Evolutionary conservation across 2,329 filamentous ascomycete species (phyloP).

Genomic region (Orbilia javanica): DNA sequence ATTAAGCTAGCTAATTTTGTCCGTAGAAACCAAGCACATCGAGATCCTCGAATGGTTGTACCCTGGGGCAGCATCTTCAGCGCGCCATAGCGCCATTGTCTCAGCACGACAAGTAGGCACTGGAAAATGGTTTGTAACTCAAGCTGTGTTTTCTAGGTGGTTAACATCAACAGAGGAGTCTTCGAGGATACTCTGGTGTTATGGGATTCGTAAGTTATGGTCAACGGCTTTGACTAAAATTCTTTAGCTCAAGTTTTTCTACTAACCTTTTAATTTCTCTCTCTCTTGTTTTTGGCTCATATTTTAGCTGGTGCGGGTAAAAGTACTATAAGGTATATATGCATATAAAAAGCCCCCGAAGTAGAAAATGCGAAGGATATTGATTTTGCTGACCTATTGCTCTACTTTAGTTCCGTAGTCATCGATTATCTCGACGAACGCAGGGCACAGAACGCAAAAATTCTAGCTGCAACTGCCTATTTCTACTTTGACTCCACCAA

Average conservation of each 20-base stretch:
- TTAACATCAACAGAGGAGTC: neutral
- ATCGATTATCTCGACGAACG: constrained; percentile 15
- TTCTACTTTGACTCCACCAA: constrained; percentile 32
- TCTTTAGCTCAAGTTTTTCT: too few species aligned
- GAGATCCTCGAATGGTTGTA: constrained; percentile 8
- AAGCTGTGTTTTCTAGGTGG: neutral
- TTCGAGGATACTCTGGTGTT: constrained; percentile 2
- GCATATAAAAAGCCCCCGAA: too few species aligned
- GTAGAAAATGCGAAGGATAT: too few species aligned
- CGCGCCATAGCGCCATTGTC: neutral
- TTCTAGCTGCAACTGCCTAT: constrained; percentile 1
- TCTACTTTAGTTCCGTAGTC: constrained; percentile 13
- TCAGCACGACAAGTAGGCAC: constrained; percentile 9
- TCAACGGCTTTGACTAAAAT: too few species aligned
- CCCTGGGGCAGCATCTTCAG: neutral
- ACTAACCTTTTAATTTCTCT: too few species aligned
- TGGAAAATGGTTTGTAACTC: constrained; percentile 3
- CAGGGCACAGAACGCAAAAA: neutral
- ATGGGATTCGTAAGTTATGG: constrained; percentile 8
- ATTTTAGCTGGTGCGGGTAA: constrained; percentile 21
- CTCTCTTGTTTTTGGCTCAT: neutral
- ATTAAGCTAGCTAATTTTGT: too few species aligned
- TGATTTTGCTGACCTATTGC: too few species aligned
- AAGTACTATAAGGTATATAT: constrained; percentile 32
- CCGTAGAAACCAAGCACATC: constrained; percentile 1